Percentiles rank a stretch among this genome's conserved stretches.
Evolutionary conservation across 495 filamentous ascomycete genomes (phyloP).

Genomic region (Tuber magnatum): DNA sequence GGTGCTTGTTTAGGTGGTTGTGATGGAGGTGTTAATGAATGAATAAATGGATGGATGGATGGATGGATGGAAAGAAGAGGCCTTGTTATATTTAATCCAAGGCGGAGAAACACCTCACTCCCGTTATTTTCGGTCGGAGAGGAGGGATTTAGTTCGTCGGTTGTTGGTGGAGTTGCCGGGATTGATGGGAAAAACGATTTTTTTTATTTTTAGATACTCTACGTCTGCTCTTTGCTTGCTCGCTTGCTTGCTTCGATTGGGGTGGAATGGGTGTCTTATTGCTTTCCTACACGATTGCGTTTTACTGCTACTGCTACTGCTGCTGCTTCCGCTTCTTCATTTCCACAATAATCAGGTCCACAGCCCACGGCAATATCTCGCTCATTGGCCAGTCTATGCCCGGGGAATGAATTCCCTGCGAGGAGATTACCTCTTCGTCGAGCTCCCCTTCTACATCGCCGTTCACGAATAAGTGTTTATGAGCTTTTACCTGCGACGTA

Average conservation of each 20-base stretch:
- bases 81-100: constrained; percentile 41
- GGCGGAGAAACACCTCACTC: constrained; percentile 12
- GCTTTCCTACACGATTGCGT: background rate
- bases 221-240: background rate
- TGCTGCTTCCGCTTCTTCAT: constrained; percentile 30
- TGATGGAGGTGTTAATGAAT: background rate
- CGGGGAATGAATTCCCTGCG: constrained; percentile 45
- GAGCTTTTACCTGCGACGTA: constrained; percentile 40
- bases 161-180: background rate
- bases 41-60: background rate
- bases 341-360: constrained; percentile 47
- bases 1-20: constrained; percentile 25
- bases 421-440: constrained; percentile 44
- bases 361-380: constrained; percentile 51
- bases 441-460: constrained; percentile 55
- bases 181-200: background rate
- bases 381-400: constrained; percentile 49
- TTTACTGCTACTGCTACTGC: background rate
- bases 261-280: background rate
- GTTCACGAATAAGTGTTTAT: constrained; percentile 64
- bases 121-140: constrained; percentile 2
- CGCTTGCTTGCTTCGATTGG: background rate
- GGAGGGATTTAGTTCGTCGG: background rate
- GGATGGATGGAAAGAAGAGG: constrained; percentile 13
- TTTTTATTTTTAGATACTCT: too few species aligned